Percentiles rank a stretch among this genome's conserved stretches.
Evolutionary conservation across 495 filamentous ascomycete species (phyloP).

Genomic region (Penicillium pulvis): DNA sequence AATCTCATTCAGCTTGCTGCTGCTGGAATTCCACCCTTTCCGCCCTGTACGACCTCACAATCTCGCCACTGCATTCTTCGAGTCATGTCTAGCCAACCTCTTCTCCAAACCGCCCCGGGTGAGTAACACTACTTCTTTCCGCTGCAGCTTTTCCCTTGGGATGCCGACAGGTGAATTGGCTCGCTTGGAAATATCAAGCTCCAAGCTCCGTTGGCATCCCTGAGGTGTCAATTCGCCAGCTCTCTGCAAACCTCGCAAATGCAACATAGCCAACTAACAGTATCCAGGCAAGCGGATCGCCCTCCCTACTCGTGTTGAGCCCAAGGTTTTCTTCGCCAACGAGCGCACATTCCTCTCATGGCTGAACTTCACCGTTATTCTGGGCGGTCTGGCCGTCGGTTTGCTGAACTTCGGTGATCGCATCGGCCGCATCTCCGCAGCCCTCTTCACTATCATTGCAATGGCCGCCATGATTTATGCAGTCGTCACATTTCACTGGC

Average conservation of each 20-base stretch:
- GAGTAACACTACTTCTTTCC: background rate
- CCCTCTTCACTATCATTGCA: conserved; percentile 90
- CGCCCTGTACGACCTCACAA: background rate
- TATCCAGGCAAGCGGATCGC: conserved; percentile 90
- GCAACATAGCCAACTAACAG: background rate
- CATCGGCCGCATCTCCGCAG: conserved; percentile 87
- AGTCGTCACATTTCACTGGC: conserved; percentile 93
- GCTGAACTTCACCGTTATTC: conserved; percentile 98
- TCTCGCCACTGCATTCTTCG: background rate
- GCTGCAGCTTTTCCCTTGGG: background rate
- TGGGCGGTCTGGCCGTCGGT: conserved; percentile 92
- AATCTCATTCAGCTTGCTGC: background rate
- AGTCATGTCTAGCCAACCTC: conserved; percentile 11
- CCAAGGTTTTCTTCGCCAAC: conserved; percentile 99
- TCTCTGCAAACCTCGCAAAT: background rate
- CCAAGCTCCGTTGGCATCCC: background rate
- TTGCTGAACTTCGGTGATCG: conserved; percentile 98
- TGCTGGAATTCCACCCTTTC: background rate
- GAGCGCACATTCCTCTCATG: conserved; percentile 98
- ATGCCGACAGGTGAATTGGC: background rate
- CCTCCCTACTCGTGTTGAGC: conserved; percentile 95
- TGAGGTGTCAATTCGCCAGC: background rate
- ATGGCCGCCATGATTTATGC: conserved; percentile 97
- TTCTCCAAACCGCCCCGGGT: conserved; percentile 11
- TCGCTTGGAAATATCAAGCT: background rate